Evolutionary conservation across 2,329 filamentous ascomycete genomes (phyloP), one percentile per base, ranked within the genome.

Genomic region (Onygenales sp.): DNA sequence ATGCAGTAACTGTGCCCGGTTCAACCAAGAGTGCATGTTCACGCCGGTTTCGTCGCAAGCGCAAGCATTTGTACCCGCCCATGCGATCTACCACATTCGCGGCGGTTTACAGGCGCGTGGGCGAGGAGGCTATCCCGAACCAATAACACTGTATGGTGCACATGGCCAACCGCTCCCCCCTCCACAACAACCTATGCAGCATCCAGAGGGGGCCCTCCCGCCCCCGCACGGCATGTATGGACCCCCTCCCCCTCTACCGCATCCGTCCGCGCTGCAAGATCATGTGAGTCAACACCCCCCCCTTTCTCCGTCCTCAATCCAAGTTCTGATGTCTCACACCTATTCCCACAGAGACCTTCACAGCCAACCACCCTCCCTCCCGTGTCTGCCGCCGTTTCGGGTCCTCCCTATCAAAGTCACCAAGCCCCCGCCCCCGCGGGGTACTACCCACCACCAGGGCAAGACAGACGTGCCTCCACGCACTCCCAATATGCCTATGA

Each of bases 1-100:
- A 56, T 89, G 85, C 74, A 81, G 78, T 63, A 88, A 88, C 67
- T 89, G 85, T 65, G 76, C 83, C 58, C 77, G 85, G 47, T 89
- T 88, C 71, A 84, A 85, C 59, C 85, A 88, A 69, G 84, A 87
- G 65, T 89, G 85, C 70, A 82, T 89, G 69, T 89, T 89, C 69
- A 87, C 84, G 1, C 85, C 85, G 2, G 85, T 89, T 27, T 87
- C 83, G 3, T 85, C 84, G 9, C 84, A 87, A 69, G 53, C 58
- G 4, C 84, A 87, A 67, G 85, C 85, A 9, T 88, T 88, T 63
- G 85, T 88, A 36, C 85, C 85, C 7, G 84, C 84, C 8, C 83
- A 87, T 65, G 83, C 84, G 6, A 81, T 84, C 54, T 86, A 79
- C 58, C 72, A 77, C 61, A 65, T 80, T 63, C 73, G 76, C 53